phyloP scores from a whole-genome alignment of 306 rosid genomes.

The Ochetophila trinervis region DNA sequence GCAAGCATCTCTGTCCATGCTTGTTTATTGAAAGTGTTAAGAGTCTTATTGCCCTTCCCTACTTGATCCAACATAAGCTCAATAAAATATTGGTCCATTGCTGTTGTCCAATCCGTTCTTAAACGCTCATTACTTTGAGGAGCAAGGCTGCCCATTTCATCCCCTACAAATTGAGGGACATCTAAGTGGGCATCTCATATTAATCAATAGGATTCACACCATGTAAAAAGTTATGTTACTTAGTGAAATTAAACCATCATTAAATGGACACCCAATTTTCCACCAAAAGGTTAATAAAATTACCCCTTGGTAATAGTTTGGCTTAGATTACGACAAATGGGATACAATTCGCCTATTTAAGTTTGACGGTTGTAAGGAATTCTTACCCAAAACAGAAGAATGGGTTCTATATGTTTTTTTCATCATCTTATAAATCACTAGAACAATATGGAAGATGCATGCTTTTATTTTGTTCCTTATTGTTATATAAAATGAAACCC shows the following conservation, averaged over 20 bases:
- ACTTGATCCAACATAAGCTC: constrained; percentile 73
- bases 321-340: not conserved
- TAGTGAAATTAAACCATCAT: not conserved
- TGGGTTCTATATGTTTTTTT: not conserved
- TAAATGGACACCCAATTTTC: not conserved
- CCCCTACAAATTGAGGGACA: constrained; percentile 39
- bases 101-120: constrained; percentile 58
- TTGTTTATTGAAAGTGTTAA: constrained; percentile 49
- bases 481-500: too few relatives aligned
- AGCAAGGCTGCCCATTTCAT: constrained; percentile 36
- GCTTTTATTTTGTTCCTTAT: too few relatives aligned
- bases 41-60: constrained; percentile 50
- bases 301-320: not conserved
- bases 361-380: not conserved
- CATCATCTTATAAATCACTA: not conserved
- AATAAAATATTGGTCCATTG: constrained; percentile 65
- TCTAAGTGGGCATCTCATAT: not conserved
- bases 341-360: not conserved
- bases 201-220: not conserved
- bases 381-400: not conserved
- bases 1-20: constrained; percentile 74
- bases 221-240: not conserved
- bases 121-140: constrained; percentile 46
- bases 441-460: too few relatives aligned
- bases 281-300: too few relatives aligned